Evolutionary conservation across 2,329 filamentous ascomycete species (phyloP).

Genomic region (Didymella arachidicola): DNA sequence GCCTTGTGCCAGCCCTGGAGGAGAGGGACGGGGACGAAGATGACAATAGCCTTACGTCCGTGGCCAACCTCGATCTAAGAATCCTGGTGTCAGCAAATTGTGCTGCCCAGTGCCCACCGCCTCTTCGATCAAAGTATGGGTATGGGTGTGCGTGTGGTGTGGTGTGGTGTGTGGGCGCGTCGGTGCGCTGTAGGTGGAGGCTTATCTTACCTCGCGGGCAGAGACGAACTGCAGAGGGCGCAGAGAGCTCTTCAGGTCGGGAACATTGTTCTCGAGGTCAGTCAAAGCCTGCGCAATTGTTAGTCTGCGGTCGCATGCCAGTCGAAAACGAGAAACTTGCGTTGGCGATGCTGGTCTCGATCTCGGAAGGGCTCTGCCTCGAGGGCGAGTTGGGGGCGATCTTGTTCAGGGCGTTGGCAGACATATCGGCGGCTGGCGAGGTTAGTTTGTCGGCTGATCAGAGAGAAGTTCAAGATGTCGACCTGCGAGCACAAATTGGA

Average conservation of each 20-base stretch:
- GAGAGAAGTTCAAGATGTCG: conserved; percentile 22
- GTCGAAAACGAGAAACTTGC: conserved; percentile 61
- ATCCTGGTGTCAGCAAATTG: conserved; percentile 63
- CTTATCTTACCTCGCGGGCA: conserved; percentile 93
- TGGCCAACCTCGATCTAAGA: conserved; percentile 98
- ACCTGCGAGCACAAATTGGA: conserved; percentile 3
- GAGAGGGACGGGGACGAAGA: conserved; percentile 99
- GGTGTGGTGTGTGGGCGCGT: conserved; percentile 26
- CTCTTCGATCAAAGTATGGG: conserved; percentile 55
- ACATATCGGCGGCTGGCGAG: conserved; percentile 58
- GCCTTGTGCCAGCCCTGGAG: conserved; percentile 99
- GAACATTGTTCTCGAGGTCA: conserved; percentile 98
- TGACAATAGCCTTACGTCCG: conserved; percentile 99
- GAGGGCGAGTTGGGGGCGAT: conserved; percentile 97
- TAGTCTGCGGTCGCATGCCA: conserved; percentile 23
- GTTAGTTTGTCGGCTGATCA: conserved; percentile 37
- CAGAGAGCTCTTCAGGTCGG: conserved; percentile 95
- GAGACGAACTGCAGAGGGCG: conserved; percentile 98
- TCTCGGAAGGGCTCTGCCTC: conserved; percentile 93
- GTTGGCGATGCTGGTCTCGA: conserved; percentile 95
- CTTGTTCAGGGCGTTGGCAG: conserved; percentile 85
- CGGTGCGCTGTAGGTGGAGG: conserved; percentile 44
- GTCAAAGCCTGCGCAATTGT: conserved; percentile 71
- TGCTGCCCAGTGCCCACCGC: conserved; percentile 65
- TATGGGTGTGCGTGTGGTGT: conserved; percentile 16